phyloP scores from a whole-genome alignment of 305 asterid species.

The Plantago coronopus region DNA sequence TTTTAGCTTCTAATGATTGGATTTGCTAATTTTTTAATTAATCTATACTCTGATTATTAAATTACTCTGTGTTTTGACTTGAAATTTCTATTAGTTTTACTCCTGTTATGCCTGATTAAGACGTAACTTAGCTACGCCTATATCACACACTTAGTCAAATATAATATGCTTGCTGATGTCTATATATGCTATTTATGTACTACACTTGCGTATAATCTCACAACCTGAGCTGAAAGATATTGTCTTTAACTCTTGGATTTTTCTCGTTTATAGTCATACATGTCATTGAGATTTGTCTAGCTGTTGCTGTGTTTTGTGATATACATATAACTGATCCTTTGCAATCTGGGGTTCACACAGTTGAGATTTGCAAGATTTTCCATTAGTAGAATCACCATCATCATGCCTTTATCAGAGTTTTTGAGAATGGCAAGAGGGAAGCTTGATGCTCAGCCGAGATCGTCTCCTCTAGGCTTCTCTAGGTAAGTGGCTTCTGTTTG shows the following conservation, averaged over 20 bases:
- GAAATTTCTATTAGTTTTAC: conserved; percentile 27
- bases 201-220: conserved; percentile 14
- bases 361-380: conserved; percentile 19
- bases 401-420: conserved; percentile 85
- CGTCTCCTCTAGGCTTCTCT: conserved; percentile 29
- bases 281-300: conserved; percentile 25
- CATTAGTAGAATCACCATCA: conserved; percentile 18
- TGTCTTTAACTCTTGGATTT: conserved; percentile 24
- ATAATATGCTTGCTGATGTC: conserved; percentile 15
- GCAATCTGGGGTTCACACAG: conserved; percentile 22
- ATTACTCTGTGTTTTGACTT: conserved; percentile 47
- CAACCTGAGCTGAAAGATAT: conserved; percentile 16
- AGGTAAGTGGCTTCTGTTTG: conserved; percentile 37
- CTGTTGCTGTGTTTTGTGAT: conserved; percentile 21
- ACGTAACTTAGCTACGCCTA: conserved; percentile 34
- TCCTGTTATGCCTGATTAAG: conserved; percentile 37
- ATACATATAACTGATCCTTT: neutral
- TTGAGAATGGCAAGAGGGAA: conserved; percentile 63
- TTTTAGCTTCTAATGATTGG: conserved; percentile 57
- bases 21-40: conserved; percentile 37
- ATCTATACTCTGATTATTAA: conserved; percentile 32
- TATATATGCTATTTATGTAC: conserved; percentile 13
- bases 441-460: conserved; percentile 43
- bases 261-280: conserved; percentile 8
- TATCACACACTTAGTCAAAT: conserved; percentile 20